A percentile compares a stretch with the other conserved stretches of the same genome.
Evolutionary conservation across 83 land plant species (phyloP).

Genomic region (Thuja plicata): DNA sequence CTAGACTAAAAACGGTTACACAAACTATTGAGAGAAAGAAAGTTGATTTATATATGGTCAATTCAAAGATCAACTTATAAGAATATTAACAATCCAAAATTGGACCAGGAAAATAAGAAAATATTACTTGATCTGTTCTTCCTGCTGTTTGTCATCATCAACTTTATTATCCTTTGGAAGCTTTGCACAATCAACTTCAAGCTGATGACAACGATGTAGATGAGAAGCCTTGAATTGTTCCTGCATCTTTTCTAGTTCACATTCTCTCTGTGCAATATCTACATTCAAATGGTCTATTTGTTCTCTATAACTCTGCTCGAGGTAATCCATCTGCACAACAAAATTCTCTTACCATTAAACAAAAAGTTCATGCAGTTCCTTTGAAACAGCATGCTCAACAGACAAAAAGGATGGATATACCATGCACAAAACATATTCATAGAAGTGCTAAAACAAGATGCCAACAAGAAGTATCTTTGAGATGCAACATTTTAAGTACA

Average conservation of each 20-base stretch:
- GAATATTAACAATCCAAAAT: background rate
- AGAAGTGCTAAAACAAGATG: background rate
- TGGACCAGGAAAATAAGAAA: background rate
- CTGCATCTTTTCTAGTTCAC: conserved; percentile 45
- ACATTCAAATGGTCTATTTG: conserved; percentile 46
- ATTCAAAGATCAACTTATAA: background rate
- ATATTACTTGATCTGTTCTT: conserved; percentile 21
- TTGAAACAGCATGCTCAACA: background rate
- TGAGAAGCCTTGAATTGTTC: conserved; percentile 23
- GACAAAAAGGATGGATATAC: background rate
- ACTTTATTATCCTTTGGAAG: conserved; percentile 17
- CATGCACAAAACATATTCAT: background rate
- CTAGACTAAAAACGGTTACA: background rate
- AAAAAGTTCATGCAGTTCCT: background rate
- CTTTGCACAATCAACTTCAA: conserved; percentile 42
- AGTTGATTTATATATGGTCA: background rate
- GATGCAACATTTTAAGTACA: background rate
- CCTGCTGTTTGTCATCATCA: conserved; percentile 23
- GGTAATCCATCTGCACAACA: conserved; percentile 51
- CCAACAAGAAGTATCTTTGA: background rate
- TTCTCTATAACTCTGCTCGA: conserved; percentile 56
- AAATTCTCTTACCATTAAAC: background rate
- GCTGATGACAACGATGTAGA: conserved; percentile 27
- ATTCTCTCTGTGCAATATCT: conserved; percentile 49
- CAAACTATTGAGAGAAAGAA: background rate